Evolutionary conservation across 1,284 basidiomycete species (phyloP).

Genomic region (Pseudozyma sp.): DNA sequence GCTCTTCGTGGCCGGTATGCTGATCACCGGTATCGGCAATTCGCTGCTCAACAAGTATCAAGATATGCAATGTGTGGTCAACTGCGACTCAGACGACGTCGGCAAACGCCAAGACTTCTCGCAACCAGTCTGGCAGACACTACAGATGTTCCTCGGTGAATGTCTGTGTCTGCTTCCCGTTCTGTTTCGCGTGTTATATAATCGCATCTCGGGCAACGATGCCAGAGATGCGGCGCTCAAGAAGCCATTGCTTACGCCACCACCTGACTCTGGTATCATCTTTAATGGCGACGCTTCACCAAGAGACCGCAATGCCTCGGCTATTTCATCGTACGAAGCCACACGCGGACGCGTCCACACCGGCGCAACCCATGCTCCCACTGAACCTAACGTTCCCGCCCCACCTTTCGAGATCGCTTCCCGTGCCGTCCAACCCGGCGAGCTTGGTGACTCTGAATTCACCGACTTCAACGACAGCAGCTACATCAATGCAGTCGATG

Average conservation of each 20-base stretch:
- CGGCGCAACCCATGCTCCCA: constrained; percentile 48
- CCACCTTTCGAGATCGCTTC: constrained; percentile 48
- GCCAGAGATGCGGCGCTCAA: constrained; percentile 39
- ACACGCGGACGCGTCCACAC: constrained; percentile 39
- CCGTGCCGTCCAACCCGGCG: constrained; percentile 43
- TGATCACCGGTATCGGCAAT: constrained; percentile 71
- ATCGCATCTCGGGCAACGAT: constrained; percentile 15
- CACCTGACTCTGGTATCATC: constrained; percentile 48
- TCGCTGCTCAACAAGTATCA: constrained; percentile 68
- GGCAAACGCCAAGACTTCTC: constrained; percentile 53
- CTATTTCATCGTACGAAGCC: constrained; percentile 45
- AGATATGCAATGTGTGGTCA: constrained; percentile 70
- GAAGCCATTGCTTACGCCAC: constrained; percentile 41
- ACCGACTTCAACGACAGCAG: constrained; percentile 34
- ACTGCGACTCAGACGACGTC: constrained; percentile 63
- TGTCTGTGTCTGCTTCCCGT: constrained; percentile 65
- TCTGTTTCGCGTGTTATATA: constrained; percentile 33
- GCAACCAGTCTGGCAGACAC: constrained; percentile 68
- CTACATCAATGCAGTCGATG: constrained; percentile 36
- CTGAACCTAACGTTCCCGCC: constrained; percentile 29
- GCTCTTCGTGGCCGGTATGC: constrained; percentile 72
- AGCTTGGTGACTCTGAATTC: constrained; percentile 33
- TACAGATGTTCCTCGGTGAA: constrained; percentile 70
- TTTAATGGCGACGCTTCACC: constrained; percentile 32
- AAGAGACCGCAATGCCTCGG: constrained; percentile 18